Evolutionary conservation across 768 basidiomycete genomes (phyloP), one percentile per base, ranked within the genome.

Genomic region (Nidula microcarpa): DNA sequence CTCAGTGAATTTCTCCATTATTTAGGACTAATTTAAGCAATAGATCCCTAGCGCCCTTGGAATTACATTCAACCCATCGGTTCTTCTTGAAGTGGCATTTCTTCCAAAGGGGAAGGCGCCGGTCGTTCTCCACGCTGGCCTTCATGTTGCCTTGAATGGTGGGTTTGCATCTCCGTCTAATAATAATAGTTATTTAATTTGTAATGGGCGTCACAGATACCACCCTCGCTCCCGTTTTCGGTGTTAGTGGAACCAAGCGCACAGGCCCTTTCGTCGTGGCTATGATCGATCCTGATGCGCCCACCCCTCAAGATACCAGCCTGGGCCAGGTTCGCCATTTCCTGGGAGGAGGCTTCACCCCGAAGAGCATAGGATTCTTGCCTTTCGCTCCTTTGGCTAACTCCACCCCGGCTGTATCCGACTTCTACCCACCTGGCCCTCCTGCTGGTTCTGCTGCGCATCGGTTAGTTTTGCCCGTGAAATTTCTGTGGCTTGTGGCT

Each of bases 281-380:
- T 0, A 57, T 69, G 8, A 74, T 80, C 3, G 79, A 80, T 55
- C 80, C 74, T 4, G 80, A 81, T 55, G 78, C 74, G 8, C 78
- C 78, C 6, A 78, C 78, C n/a, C 79, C 80, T 1, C 74, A 78
- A 56, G 62, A 57, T 14, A 72, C 74, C 10, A 75, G 66, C 5
- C 49, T 35, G 3, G 67, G 76, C 1, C 75, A 80, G 56, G 74
- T 80, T 43, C 70, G 77, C 2, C 79, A 81, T 59, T 78, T 78
- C 65, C 61, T 80, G 2, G 75, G 74, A 1, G 74, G 74, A 0
- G 70, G 76, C 57, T 79, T 77, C 53, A 57, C 50, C 34, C 35
- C 49, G 2, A 16, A 1, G 52, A 36, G 9, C 43, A 30, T 46
- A 13, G 52, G 47, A 35, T n/a, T 34, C 13, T 33, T n/a, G 30